phyloP scores from a whole-genome alignment of 441 rosid genomes.

The Gossypium laxum region DNA sequence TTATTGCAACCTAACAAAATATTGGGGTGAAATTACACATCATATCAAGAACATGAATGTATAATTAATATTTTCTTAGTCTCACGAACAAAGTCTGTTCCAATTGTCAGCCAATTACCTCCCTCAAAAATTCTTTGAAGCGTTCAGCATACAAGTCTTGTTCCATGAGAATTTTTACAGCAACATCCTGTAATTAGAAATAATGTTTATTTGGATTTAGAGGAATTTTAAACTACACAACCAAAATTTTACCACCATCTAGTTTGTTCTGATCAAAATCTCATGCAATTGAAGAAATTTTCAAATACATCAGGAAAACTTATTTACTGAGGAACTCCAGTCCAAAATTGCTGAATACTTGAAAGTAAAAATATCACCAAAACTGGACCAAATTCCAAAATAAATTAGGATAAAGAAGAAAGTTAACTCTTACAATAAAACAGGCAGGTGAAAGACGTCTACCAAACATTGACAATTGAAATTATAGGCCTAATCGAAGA shows the following conservation, averaged over 20 bases:
- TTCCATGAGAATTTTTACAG: slow-evolving; percentile 99
- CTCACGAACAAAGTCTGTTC: background rate
- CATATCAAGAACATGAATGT: slow-evolving; percentile 16
- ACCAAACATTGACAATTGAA: background rate
- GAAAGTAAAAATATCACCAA: background rate
- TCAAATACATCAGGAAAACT: background rate
- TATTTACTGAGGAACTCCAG: background rate
- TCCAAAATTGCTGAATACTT: background rate
- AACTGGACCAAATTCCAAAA: background rate
- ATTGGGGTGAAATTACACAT: slow-evolving; percentile 12
- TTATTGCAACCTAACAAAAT: slow-evolving; percentile 70
- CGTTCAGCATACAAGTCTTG: slow-evolving; percentile 89
- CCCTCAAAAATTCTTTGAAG: slow-evolving; percentile 79
- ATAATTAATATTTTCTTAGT: background rate
- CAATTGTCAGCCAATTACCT: slow-evolving; percentile 39
- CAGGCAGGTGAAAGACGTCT: background rate
- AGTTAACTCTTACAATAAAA: background rate
- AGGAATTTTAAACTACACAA: background rate
- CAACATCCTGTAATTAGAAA: slow-evolving; percentile 69
- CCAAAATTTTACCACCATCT: background rate
- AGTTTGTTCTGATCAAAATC: background rate
- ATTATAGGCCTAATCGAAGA: background rate
- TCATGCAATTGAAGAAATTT: background rate
- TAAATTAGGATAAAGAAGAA: background rate
- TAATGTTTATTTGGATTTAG: background rate